phyloP scores from a whole-genome alignment of 345 rosid genomes.

The Populus simonii region DNA sequence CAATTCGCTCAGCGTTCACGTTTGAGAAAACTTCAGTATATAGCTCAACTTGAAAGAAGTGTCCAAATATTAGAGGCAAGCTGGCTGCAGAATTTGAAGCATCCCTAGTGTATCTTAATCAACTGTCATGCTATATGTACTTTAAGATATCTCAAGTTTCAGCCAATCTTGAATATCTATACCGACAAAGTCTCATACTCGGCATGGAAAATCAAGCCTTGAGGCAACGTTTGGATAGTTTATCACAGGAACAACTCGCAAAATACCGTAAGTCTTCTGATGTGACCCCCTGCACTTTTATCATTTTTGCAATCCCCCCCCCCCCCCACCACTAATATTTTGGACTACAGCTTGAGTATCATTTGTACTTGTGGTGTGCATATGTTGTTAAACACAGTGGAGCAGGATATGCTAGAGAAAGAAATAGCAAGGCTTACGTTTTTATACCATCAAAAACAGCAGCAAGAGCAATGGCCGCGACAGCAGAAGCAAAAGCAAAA shows the following conservation, averaged over 20 bases:
- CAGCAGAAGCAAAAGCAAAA: neutral
- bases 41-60: constrained; percentile 60
- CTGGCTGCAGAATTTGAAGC: neutral
- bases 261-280: constrained; percentile 61
- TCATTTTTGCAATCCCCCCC: neutral
- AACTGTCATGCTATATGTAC: neutral
- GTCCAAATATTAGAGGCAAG: constrained; percentile 54
- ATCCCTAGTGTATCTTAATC: neutral
- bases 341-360: neutral
- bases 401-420: constrained; percentile 9
- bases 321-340: neutral
- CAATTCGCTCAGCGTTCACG: constrained; percentile 65
- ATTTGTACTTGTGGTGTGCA: neutral
- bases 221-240: constrained; percentile 71
- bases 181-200: constrained; percentile 73
- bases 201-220: constrained; percentile 92
- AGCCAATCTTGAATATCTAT: constrained; percentile 85
- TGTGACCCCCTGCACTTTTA: neutral
- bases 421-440: neutral
- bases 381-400: neutral
- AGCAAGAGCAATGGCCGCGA: neutral
- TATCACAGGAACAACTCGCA: constrained; percentile 78
- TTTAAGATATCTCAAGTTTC: constrained; percentile 51
- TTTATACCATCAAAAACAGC: neutral
- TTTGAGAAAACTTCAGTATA: constrained; percentile 55